These are phyloP conservation scores for Lachnellula arida DNA, from an alignment of 2,329 filamentous ascomycete species.

Conservation along the genomic window DNA sequence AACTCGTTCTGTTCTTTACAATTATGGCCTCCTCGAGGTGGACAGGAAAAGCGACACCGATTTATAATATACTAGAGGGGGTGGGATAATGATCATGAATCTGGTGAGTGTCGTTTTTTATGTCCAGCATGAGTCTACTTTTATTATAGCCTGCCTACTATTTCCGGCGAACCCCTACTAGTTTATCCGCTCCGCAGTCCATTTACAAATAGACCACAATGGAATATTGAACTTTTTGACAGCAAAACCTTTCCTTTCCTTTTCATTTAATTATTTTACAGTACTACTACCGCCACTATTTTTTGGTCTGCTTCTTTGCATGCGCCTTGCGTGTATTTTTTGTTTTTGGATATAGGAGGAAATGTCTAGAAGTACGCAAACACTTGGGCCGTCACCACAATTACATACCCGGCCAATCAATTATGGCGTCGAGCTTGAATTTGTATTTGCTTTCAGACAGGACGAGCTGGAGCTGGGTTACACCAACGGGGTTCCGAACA, in stretches of 20 bases:
- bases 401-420: neutral
- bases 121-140: no score
- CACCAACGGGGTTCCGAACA: neutral
- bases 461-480: slow-evolving; percentile 11
- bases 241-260: neutral
- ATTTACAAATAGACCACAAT: neutral
- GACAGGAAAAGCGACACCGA: no score
- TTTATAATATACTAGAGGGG: no score
- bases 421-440: slow-evolving; percentile 25
- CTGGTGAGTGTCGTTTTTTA: no score
- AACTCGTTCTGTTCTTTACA: no score
- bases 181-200: neutral
- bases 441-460: slow-evolving; percentile 23
- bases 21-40: no score
- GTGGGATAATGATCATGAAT: no score
- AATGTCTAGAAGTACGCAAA: no score
- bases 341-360: no score
- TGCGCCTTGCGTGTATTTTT: no score
- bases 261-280: neutral
- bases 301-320: neutral
- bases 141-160: no score
- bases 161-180: neutral
- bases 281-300: neutral
- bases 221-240: no score
- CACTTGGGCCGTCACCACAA: neutral